Evolutionary conservation across 352 stramenopile species (phyloP), one percentile per base, ranked within the genome.

Genomic region (Phytophthora kernoviae): DNA sequence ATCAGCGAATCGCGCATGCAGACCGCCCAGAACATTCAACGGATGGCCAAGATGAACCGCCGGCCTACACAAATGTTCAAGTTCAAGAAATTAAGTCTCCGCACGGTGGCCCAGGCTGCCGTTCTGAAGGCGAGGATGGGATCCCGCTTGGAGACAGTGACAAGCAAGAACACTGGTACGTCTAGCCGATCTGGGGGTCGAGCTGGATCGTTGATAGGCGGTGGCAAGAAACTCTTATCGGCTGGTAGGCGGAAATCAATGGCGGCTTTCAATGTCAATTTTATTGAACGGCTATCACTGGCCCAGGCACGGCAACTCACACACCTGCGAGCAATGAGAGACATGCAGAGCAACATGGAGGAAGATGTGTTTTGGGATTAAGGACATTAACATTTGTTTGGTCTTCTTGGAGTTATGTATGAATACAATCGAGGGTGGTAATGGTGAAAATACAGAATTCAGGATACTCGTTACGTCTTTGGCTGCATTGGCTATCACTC

Each of bases 1-100:
- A 90, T 90, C 51, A 84, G 78, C 44, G 78, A 88, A 6, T 87
- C 80, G 48, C 73, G 80, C 1, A 73, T 87, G 73, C 77, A 90
- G 57, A 90, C 80, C 3, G 75, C 80, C 9, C 68, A 81, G 26
- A 90, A 90, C 42, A 68, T 90, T 18, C 77, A 85, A 39, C 80
- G 79, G 42, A 87, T 90, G 64, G 73, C 70, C 33, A 84, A 83
- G 44, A 75, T 85, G 59, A 79, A 79, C 11, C 67, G 73, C 18
- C 58, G 65, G 6, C 64, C 71, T 1, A 75, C 66, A 0, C 68
- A 73, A 27, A 64, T 47, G 33, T 37, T 70, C 2, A 56, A 55
- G 32, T 37, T 36, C 10, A 74, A 70, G 41, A 70, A 64, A 20
- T 21, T 74, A 15, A 74, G 65, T 22, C 47, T 74, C 22, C 53